Percentiles rank a stretch among this genome's conserved stretches.
These are phyloP conservation scores for Leptographium flavum DNA, from an alignment of 2,329 filamentous ascomycete species.

Conservation along the genomic window DNA sequence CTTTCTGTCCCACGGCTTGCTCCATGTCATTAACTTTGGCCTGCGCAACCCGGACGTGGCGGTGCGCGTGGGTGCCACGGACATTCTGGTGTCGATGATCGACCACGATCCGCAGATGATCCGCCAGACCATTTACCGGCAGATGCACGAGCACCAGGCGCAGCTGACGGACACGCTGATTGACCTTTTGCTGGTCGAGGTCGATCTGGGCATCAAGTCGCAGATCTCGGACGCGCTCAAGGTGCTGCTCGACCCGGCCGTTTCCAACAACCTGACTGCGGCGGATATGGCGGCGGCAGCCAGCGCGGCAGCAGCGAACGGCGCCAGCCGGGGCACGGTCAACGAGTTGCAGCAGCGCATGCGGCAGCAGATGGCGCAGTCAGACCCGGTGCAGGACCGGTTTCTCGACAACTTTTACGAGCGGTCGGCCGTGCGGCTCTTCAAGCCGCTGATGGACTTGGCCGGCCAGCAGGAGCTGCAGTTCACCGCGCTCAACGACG, in stretches of 20 bases:
- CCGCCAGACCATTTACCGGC: conserved; percentile 80
- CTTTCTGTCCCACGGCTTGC: conserved; percentile 74
- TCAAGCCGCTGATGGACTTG: conserved; percentile 72
- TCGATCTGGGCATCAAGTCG: conserved; percentile 85
- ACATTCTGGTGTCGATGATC: conserved; percentile 85
- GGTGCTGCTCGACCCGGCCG: conserved; percentile 67
- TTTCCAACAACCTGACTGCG: conserved; percentile 20
- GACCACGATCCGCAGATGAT: conserved; percentile 95
- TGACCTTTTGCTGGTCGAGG: conserved; percentile 78
- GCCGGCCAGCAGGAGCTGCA: conserved; percentile 54
- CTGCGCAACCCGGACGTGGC: conserved; percentile 71
- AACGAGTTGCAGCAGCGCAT: conserved; percentile 51
- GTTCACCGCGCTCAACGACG: conserved; percentile 70
- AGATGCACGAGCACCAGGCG: conserved; percentile 73
- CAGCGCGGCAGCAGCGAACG: conserved; percentile 26
- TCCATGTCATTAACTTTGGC: conserved; percentile 84
- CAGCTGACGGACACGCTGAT: conserved; percentile 87
- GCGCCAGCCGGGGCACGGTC: conserved; percentile 11
- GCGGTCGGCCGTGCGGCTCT: conserved; percentile 68
- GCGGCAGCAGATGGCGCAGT: conserved; percentile 27
- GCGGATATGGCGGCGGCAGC: conserved; percentile 39
- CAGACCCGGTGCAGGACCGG: conserved; percentile 64
- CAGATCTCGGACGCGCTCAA: conserved; percentile 94
- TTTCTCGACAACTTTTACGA: conserved; percentile 88
- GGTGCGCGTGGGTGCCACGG: conserved; percentile 81